Conservation (phyloP, 495 filamentous ascomycete species). For the Penicillium argentinense region DNA sequence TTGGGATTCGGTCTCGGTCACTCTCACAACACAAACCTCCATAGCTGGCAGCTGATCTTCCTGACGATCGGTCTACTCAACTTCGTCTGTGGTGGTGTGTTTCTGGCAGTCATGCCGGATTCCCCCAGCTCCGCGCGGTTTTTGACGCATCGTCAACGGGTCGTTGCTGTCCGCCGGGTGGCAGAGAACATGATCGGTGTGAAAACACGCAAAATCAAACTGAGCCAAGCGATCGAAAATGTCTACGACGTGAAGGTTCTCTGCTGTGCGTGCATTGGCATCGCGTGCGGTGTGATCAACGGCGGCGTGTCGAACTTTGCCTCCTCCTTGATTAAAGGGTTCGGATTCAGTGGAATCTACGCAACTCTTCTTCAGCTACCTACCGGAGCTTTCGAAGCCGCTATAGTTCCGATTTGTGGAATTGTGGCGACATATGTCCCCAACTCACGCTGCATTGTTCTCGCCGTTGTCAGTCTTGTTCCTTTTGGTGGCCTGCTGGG, state of each 20-base stretch:
- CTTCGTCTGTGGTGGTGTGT: slow-evolving; percentile 41
- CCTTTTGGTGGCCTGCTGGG: slow-evolving; percentile 43
- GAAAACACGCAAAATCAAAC: slow-evolving; percentile 37
- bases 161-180: slow-evolving; percentile 43
- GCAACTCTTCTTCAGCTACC: slow-evolving; percentile 49
- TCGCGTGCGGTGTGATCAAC: slow-evolving; percentile 45
- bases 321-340: slow-evolving; percentile 47
- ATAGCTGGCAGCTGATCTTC: slow-evolving; percentile 58
- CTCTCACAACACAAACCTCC: slow-evolving; percentile 37
- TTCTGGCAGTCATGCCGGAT: slow-evolving; percentile 43
- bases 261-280: slow-evolving; percentile 33
- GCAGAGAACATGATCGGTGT: slow-evolving; percentile 54
- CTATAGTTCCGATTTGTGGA: slow-evolving; percentile 37
- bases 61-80: slow-evolving; percentile 53
- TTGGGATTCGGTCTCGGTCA: slow-evolving; percentile 56
- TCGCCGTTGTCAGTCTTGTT: slow-evolving; percentile 33
- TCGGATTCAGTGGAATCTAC: slow-evolving; percentile 35
- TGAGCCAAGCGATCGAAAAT: slow-evolving; percentile 37
- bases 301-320: slow-evolving; percentile 48
- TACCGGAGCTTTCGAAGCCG: slow-evolving; percentile 43
- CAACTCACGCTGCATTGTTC: slow-evolving; percentile 43
- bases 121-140: slow-evolving; percentile 41
- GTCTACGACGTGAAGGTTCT: slow-evolving; percentile 42
- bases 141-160: slow-evolving; percentile 42
- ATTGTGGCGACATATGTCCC: slow-evolving; percentile 39